Conservation (phyloP, 768 basidiomycete genomes). For the Trametes gibbosa region DNA sequence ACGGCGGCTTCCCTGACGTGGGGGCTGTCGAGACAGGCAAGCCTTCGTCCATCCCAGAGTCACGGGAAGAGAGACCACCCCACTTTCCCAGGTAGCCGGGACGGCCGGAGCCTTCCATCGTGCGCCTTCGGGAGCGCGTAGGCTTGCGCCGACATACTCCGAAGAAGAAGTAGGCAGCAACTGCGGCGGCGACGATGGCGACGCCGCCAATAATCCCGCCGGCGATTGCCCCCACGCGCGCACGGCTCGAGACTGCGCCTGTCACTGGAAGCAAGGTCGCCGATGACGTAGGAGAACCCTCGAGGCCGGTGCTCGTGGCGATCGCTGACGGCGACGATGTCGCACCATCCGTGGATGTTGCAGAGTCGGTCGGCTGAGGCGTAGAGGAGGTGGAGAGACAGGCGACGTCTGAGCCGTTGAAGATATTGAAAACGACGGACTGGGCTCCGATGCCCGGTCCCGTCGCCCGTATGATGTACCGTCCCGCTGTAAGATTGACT, state of each 20-base stretch:
- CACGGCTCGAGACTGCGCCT: conserved; percentile 11
- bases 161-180: conserved; percentile 32
- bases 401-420: conserved; percentile 35
- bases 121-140: conserved; percentile 13
- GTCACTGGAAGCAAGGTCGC: conserved; percentile 2
- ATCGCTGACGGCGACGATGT: neutral
- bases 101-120: neutral
- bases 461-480: conserved; percentile 39
- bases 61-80: conserved; percentile 23
- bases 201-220: conserved; percentile 52
- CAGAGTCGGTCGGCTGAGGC: conserved; percentile 5
- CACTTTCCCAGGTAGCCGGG: conserved; percentile 12
- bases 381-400: conserved; percentile 31
- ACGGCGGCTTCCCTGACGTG: conserved; percentile 1
- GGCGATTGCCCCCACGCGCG: conserved; percentile 43
- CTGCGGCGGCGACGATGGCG: conserved; percentile 36
- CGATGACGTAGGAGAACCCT: conserved; percentile 5
- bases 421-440: conserved; percentile 36
- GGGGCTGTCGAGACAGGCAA: conserved; percentile 8
- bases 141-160: conserved; percentile 19
- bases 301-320: neutral
- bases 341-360: conserved; percentile 9
- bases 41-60: conserved; percentile 17
- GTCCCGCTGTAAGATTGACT: conserved; percentile 48
- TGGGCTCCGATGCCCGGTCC: conserved; percentile 4